phyloP scores from a whole-genome alignment of 2,329 filamentous ascomycete genomes.

The Ophioceras dolichostomum region DNA sequence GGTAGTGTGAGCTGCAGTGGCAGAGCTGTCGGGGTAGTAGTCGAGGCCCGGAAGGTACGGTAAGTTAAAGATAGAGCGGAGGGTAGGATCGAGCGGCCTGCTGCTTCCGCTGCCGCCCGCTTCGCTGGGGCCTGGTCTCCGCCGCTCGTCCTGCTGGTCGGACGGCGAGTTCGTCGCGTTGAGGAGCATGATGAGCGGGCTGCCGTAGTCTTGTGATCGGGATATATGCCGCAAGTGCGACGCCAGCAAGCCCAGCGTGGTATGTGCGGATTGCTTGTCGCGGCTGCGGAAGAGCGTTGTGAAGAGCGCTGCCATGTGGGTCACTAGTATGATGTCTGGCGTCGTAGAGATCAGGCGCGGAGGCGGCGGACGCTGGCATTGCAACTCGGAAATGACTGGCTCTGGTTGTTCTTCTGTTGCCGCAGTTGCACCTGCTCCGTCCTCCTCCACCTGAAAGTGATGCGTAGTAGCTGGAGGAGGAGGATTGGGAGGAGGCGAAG shows the following conservation, averaged over 20 bases:
- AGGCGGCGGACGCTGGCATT: no score
- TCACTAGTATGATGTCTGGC: slow-evolving; percentile 40
- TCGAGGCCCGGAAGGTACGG: slow-evolving; percentile 7
- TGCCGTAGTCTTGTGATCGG: slow-evolving; percentile 20
- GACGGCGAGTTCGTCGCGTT: slow-evolving; percentile 32
- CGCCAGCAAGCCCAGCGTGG: slow-evolving; percentile 32
- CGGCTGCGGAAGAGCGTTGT: slow-evolving; percentile 37
- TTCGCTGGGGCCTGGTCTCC: no score
- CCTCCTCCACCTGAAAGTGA: neutral
- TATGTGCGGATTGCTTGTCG: slow-evolving; percentile 33
- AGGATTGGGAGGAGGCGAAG: no score
- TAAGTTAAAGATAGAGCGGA: slow-evolving; percentile 37
- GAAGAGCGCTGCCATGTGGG: slow-evolving; percentile 40
- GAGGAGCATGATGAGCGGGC: slow-evolving; percentile 39
- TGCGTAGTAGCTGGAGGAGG: neutral
- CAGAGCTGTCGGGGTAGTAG: slow-evolving; percentile 6
- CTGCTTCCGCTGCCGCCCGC: slow-evolving; percentile 1
- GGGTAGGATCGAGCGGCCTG: slow-evolving; percentile 25
- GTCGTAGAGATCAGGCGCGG: no score
- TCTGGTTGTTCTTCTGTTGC: neutral
- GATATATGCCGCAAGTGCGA: slow-evolving; percentile 32
- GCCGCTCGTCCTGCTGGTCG: neutral
- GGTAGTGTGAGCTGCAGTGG: neutral
- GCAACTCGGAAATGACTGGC: no score
- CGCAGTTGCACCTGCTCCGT: neutral